phyloP scores from a whole-genome alignment of 345 rosid species.

The Theobroma cacao region DNA sequence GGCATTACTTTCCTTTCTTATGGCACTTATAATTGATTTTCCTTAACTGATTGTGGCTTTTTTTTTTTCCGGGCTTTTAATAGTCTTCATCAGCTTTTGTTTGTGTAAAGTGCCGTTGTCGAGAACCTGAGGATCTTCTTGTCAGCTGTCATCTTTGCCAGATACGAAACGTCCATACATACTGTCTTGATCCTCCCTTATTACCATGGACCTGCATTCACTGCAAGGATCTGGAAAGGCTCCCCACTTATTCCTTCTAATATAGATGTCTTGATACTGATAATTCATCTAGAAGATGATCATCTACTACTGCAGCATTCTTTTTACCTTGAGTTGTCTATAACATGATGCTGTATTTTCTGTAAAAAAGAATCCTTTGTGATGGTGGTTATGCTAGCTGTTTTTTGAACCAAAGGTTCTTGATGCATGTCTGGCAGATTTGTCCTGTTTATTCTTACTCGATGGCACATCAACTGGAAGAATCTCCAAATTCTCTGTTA shows the following conservation, averaged over 20 bases:
- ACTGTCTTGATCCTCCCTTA: slow-evolving; percentile 81
- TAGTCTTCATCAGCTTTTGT: slow-evolving; percentile 45
- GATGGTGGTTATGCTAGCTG: background rate
- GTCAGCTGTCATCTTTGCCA: slow-evolving; percentile 67
- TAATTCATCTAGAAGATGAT: background rate
- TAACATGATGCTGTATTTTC: background rate
- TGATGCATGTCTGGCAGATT: background rate
- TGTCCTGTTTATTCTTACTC: too few relatives aligned
- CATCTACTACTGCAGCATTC: background rate
- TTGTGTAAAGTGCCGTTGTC: slow-evolving; percentile 54
- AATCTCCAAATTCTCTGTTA: too few relatives aligned
- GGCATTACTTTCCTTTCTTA: background rate
- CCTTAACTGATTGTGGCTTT: background rate
- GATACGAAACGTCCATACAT: slow-evolving; percentile 57
- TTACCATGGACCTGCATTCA: slow-evolving; percentile 84
- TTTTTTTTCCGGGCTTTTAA: slow-evolving; percentile 6
- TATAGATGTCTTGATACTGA: background rate
- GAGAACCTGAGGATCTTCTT: slow-evolving; percentile 80
- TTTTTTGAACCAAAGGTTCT: background rate
- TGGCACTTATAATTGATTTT: background rate
- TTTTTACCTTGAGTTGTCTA: background rate
- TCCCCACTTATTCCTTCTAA: slow-evolving; percentile 27
- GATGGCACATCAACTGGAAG: too few relatives aligned
- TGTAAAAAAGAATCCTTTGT: background rate
- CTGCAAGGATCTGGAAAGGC: slow-evolving; percentile 72